Evolutionary conservation across 1,284 basidiomycete genomes (phyloP).

Genomic region (Trametes hirsuta): DNA sequence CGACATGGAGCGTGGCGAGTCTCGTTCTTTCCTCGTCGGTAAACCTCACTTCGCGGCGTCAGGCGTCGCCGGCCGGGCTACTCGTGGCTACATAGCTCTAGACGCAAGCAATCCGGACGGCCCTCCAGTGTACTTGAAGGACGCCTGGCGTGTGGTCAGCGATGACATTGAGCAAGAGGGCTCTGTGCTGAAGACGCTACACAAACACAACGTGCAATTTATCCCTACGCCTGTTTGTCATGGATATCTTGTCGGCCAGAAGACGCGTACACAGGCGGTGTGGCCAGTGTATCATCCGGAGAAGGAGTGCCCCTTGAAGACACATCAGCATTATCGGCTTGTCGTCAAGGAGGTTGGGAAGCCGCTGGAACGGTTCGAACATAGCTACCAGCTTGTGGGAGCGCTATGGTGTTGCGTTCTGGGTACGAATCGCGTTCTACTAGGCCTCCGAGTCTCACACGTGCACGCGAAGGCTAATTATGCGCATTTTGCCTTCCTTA

Average conservation of each 20-base stretch:
- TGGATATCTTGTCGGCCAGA: neutral
- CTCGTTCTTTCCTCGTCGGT: neutral
- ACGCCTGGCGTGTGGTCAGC: slow-evolving; percentile 13
- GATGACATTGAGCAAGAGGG: slow-evolving; percentile 11
- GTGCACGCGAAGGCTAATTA: too few relatives aligned
- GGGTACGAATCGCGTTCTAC: neutral
- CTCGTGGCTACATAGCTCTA: slow-evolving; percentile 12
- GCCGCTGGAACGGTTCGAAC: slow-evolving; percentile 6
- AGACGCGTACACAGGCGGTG: neutral
- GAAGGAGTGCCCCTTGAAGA: neutral
- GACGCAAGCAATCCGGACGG: neutral
- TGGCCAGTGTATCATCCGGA: neutral
- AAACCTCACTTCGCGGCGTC: slow-evolving; percentile 6
- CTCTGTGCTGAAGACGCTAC: neutral
- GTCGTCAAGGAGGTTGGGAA: slow-evolving; percentile 26
- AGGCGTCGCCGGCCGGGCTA: slow-evolving; percentile 6
- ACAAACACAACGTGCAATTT: neutral
- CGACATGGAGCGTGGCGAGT: neutral
- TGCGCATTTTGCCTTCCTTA: too few relatives aligned
- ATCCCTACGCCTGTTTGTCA: slow-evolving; percentile 12
- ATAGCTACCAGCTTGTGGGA: neutral
- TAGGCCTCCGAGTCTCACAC: too few relatives aligned
- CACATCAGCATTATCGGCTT: slow-evolving; percentile 20
- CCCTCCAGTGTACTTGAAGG: slow-evolving; percentile 12
- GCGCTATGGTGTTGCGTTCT: neutral